phyloP scores from a whole-genome alignment of 2,329 filamentous ascomycete genomes.

The Tolypocladium ophioglossoides region DNA sequence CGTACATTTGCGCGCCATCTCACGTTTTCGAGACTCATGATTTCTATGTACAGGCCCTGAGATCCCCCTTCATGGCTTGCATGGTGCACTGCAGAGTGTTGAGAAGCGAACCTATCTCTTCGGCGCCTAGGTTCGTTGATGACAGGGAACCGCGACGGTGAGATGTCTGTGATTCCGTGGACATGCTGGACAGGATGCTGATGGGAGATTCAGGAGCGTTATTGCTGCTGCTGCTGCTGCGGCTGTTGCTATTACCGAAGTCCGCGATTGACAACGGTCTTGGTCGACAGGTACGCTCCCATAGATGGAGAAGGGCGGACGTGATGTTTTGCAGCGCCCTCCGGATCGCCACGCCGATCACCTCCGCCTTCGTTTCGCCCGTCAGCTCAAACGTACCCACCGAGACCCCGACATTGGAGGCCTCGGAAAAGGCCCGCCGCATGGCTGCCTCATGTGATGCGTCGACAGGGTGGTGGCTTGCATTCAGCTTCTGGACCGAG shows the following conservation, averaged over 20 bases:
- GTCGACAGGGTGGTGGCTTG: background rate
- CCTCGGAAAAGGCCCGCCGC: background rate
- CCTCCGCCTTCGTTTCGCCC: background rate
- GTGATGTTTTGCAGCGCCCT: background rate
- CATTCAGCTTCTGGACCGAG: background rate
- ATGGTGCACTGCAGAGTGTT: background rate
- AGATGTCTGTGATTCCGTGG: background rate
- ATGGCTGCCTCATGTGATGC: background rate
- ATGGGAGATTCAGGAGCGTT: background rate
- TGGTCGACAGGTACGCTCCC: background rate
- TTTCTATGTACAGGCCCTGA: background rate
- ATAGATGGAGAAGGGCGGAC: background rate
- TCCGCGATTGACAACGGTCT: background rate
- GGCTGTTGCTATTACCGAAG: no score
- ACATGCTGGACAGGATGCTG: background rate
- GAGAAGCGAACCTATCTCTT: background rate
- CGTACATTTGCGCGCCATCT: no score
- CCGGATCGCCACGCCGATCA: background rate
- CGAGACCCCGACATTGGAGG: background rate
- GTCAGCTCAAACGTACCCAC: background rate
- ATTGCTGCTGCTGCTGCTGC: background rate
- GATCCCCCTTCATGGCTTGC: background rate
- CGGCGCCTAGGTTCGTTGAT: background rate
- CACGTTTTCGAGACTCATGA: no score
- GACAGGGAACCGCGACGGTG: background rate